Conservation (phyloP, 257 asterid genomes). For the Fraxinus pennsylvanica region DNA sequence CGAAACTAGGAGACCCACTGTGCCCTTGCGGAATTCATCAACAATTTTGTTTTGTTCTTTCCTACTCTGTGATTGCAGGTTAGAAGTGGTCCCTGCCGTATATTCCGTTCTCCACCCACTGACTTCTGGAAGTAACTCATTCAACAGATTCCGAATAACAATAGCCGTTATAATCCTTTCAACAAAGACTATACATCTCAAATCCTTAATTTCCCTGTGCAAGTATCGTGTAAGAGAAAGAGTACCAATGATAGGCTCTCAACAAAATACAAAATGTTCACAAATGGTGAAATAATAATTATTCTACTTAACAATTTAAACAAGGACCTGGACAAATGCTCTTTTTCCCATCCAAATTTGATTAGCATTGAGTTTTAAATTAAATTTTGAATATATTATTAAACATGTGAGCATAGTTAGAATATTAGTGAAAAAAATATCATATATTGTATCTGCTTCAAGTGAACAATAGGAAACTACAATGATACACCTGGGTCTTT, state of each 20-base stretch:
- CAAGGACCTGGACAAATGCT: neutral
- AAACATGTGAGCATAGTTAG: neutral
- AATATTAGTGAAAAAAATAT: neutral
- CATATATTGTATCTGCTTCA: neutral
- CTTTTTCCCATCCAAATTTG: neutral
- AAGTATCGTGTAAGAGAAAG: neutral
- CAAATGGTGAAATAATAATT: neutral
- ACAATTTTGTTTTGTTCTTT: slow-evolving; percentile 56
- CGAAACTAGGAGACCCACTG: slow-evolving; percentile 30
- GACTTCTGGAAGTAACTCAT: slow-evolving; percentile 55
- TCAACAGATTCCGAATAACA: slow-evolving; percentile 57
- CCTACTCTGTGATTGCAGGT: slow-evolving; percentile 60
- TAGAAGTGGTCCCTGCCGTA: slow-evolving; percentile 59
- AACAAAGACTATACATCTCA: slow-evolving; percentile 86
- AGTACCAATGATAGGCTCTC: neutral
- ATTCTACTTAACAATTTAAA: neutral
- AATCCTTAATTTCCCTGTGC: slow-evolving; percentile 58
- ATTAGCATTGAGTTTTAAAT: neutral
- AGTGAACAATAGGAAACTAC: neutral
- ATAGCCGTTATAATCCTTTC: slow-evolving; percentile 76
- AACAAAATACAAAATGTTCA: neutral
- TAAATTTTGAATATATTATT: neutral
- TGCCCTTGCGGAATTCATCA: slow-evolving; percentile 64
- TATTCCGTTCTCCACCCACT: slow-evolving; percentile 71
- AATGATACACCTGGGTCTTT: neutral